Conservation (phyloP, 768 basidiomycete genomes). For the Mycena olivaceomarginata region DNA sequence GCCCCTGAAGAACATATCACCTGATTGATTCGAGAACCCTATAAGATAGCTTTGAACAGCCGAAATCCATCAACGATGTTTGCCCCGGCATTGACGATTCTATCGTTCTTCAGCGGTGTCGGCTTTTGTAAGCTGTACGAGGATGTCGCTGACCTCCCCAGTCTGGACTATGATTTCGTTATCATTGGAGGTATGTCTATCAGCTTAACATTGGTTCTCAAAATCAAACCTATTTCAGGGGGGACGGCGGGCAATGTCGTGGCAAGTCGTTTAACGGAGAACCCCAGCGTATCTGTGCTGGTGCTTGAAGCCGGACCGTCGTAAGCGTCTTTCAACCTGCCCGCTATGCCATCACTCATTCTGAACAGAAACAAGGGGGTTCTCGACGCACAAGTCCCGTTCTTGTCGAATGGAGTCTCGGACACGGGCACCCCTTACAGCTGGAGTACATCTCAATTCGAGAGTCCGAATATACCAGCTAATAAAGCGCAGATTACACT, state of each 20-base stretch:
- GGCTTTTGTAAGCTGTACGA: conserved; percentile 26
- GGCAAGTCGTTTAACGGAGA: conserved; percentile 10
- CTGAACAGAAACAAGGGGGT: conserved; percentile 18
- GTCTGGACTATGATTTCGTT: conserved; percentile 21
- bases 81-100: conserved; percentile 19
- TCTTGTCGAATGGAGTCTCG: conserved; percentile 14
- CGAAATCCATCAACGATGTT: conserved; percentile 20
- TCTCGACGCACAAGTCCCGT: conserved; percentile 12
- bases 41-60: conserved; percentile 8
- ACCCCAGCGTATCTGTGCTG: conserved; percentile 16
- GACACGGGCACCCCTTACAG: conserved; percentile 8
- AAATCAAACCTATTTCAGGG: conserved; percentile 4
- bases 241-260: conserved; percentile 8
- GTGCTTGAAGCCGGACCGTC: conserved; percentile 25
- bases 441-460: conserved; percentile 14
- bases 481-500: conserved; percentile 16
- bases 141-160: conserved; percentile 19
- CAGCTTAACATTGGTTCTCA: neutral
- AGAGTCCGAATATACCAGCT: neutral
- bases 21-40: conserved; percentile 5
- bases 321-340: conserved; percentile 16
- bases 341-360: conserved; percentile 5
- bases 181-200: conserved; percentile 24
- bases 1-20: neutral
- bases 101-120: conserved; percentile 20